phyloP scores from a whole-genome alignment of 192 early-diverging fungal species.

The Spinellus fusiger region DNA sequence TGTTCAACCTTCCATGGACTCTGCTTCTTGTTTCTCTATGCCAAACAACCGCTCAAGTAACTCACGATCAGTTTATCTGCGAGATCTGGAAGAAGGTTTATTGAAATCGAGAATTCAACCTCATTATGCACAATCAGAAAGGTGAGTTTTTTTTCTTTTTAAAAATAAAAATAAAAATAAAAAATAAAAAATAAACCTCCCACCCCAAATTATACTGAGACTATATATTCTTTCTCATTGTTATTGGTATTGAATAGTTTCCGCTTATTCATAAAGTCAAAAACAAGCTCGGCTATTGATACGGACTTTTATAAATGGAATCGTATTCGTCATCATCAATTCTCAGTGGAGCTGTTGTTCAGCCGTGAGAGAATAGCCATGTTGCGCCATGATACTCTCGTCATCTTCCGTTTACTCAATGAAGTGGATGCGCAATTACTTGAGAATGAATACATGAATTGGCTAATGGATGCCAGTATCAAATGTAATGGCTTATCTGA shows the following conservation, averaged over 20 bases:
- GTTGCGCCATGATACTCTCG: conserved; percentile 41
- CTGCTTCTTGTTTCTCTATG: neutral
- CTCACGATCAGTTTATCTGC: conserved; percentile 37
- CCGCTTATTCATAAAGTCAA: neutral
- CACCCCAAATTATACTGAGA: neutral
- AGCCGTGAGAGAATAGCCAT: conserved; percentile 42
- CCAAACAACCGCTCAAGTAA: neutral
- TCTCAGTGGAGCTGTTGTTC: conserved; percentile 35
- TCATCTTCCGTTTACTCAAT: conserved; percentile 41
- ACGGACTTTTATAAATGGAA: conserved; percentile 12
- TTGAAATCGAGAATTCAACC: conserved; percentile 11
- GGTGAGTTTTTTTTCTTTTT: neutral
- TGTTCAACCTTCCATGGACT: neutral
- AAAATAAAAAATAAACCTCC: neutral
- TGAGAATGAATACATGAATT: conserved; percentile 48
- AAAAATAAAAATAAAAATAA: conserved; percentile 5
- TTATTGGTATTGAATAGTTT: neutral
- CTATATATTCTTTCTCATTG: neutral
- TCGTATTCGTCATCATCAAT: conserved; percentile 32
- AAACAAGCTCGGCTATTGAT: neutral
- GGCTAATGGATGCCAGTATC: conserved; percentile 42
- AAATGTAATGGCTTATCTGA: conserved; percentile 17
- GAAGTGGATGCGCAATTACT: conserved; percentile 36
- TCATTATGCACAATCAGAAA: conserved; percentile 14
- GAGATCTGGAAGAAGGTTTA: conserved; percentile 42